phyloP scores from a whole-genome alignment of 139 green algal genomes.

The Tetradesmus obliquus region DNA sequence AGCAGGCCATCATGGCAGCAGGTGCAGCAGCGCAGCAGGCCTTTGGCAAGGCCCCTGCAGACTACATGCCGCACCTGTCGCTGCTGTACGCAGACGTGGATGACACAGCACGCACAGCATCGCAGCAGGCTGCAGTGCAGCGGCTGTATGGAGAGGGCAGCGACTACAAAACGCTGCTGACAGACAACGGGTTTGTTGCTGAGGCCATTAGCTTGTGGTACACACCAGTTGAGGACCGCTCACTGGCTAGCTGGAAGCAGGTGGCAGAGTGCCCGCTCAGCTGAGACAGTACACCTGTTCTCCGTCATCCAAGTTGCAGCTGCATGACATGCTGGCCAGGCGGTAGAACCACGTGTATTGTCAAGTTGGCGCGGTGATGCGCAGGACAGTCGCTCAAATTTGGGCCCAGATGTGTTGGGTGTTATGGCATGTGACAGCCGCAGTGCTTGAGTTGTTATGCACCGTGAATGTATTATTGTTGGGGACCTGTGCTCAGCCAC shows the following conservation, averaged over 20 bases:
- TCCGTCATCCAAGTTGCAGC: no score
- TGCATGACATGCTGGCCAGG: no score
- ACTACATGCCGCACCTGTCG: conserved; percentile 71
- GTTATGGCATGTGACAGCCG: no score
- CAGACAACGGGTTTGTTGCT: conserved; percentile 54
- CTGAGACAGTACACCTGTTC: not conserved
- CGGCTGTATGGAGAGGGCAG: conserved; percentile 56
- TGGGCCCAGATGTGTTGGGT: no score
- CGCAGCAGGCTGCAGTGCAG: conserved; percentile 28
- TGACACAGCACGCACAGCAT: not conserved
- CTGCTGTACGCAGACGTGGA: conserved; percentile 61
- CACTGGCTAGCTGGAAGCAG: conserved; percentile 43
- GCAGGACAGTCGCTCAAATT: no score
- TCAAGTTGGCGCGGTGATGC: no score
- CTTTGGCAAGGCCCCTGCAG: conserved; percentile 26
- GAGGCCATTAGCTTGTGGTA: conserved; percentile 53
- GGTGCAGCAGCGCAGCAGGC: conserved; percentile 14
- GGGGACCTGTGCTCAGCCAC: no score
- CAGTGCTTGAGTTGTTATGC: no score
- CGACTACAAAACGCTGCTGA: conserved; percentile 63
- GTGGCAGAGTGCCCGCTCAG: conserved; percentile 45
- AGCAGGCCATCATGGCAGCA: conserved; percentile 35
- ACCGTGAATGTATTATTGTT: no score
- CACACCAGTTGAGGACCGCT: conserved; percentile 53
- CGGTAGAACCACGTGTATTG: no score